Percentiles rank a stretch among this genome's conserved stretches.
These are phyloP conservation scores for Colletotrichum euphorbiae DNA, from an alignment of 2,329 filamentous ascomycete genomes.

Conservation along the genomic window DNA sequence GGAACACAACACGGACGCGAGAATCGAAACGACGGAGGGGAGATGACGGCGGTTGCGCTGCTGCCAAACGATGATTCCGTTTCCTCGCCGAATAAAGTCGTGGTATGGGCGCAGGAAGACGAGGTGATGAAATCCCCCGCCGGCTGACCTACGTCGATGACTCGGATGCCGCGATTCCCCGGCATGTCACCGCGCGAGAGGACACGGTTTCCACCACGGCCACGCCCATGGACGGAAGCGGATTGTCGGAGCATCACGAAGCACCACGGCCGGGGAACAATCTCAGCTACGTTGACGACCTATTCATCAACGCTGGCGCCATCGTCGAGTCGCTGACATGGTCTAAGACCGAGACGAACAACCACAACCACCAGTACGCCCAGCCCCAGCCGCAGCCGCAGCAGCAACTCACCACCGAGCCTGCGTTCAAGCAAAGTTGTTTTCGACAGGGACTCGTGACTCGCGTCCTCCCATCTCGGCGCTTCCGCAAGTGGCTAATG, in stretches of 20 bases:
- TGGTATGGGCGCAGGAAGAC: neutral
- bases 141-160: neutral
- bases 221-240: neutral
- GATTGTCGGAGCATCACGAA: neutral
- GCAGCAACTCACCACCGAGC: neutral
- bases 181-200: neutral
- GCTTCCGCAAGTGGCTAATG: neutral
- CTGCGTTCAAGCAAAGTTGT: neutral
- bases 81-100: neutral
- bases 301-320: neutral
- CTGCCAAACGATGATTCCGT: neutral
- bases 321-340: neutral
- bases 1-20: no score
- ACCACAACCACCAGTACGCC: neutral
- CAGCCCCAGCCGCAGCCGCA: neutral
- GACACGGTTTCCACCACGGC: neutral
- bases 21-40: neutral
- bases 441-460: neutral
- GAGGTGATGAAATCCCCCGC: conserved; percentile 1
- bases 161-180: neutral
- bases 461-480: neutral
- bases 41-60: neutral
- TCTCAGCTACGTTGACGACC: neutral
- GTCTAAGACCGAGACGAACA: neutral
- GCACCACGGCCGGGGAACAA: neutral